Conservation (phyloP, 306 rosid species). For the Spatholobus suberectus region DNA sequence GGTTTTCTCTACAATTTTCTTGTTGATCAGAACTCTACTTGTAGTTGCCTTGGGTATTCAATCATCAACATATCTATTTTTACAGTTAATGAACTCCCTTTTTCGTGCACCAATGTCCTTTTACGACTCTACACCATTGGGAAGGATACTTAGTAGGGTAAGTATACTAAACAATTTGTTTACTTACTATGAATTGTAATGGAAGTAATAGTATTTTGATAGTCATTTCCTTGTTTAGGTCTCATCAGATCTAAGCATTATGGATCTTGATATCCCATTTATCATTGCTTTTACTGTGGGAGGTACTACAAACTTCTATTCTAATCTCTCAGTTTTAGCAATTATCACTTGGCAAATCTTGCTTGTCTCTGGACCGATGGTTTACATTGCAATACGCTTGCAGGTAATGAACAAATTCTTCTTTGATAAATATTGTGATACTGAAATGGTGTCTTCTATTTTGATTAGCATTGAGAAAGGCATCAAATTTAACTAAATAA, state of each 20-base stretch:
- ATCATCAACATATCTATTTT: slow-evolving; percentile 49
- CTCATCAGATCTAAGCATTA: slow-evolving; percentile 54
- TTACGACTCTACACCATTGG: slow-evolving; percentile 64
- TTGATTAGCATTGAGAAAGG: neutral
- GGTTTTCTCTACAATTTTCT: neutral
- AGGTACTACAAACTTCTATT: neutral
- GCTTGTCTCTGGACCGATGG: slow-evolving; percentile 44
- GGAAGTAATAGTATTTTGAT: slow-evolving; percentile 6
- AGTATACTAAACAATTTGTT: neutral
- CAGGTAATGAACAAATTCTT: slow-evolving; percentile 49
- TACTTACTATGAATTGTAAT: neutral
- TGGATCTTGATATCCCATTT: slow-evolving; percentile 59
- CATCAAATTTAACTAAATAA: neutral
- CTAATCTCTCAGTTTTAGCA: slow-evolving; percentile 43
- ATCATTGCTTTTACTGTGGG: slow-evolving; percentile 3
- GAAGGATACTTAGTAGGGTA: slow-evolving; percentile 68
- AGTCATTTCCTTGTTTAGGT: slow-evolving; percentile 38
- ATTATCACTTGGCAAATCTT: slow-evolving; percentile 57
- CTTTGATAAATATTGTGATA: neutral
- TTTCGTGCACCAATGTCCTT: slow-evolving; percentile 62
- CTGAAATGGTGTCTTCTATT: neutral
- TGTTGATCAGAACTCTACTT: slow-evolving; percentile 37
- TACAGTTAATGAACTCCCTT: slow-evolving; percentile 53
- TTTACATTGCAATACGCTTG: slow-evolving; percentile 41
- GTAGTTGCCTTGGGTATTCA: slow-evolving; percentile 34